A percentile compares a stretch with the other conserved stretches of the same genome.
These are phyloP conservation scores for Yamadazyma mexicana DNA, from an alignment of 1,139 yeast species.

Conservation along the genomic window DNA sequence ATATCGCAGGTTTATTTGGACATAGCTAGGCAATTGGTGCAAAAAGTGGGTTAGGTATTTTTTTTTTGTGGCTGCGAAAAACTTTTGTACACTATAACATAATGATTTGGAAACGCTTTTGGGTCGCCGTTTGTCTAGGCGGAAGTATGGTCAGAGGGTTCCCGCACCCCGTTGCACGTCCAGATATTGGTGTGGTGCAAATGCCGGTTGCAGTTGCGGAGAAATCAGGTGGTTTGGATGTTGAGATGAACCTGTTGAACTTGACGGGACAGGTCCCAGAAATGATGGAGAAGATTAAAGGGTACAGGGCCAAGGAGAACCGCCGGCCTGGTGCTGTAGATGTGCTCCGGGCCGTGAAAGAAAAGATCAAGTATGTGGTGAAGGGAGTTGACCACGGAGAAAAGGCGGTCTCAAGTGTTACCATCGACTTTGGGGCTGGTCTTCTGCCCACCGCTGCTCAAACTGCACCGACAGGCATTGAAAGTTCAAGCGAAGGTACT, in stretches of 20 bases:
- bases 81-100: background rate
- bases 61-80: conserved; percentile 1
- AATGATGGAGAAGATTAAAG: no score
- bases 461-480: no score
- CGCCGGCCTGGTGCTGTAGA: background rate
- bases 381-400: conserved; percentile 1
- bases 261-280: background rate
- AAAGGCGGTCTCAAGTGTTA: background rate
- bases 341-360: background rate
- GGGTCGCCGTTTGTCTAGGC: background rate
- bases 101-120: background rate
- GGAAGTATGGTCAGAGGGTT: no score
- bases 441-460: no score
- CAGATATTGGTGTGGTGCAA: conserved; percentile 1
- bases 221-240: background rate
- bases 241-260: background rate
- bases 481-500: no score
- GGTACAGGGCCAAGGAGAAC: no score
- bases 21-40: conserved; percentile 38
- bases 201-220: background rate
- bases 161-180: background rate
- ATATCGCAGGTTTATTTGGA: conserved; percentile 41
- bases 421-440: no score
- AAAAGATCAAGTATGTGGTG: conserved; percentile 1
- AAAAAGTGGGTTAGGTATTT: conserved; percentile 3